Evolutionary conservation across 2,329 filamentous ascomycete species (phyloP).

Genomic region (Aspergillus felis): DNA sequence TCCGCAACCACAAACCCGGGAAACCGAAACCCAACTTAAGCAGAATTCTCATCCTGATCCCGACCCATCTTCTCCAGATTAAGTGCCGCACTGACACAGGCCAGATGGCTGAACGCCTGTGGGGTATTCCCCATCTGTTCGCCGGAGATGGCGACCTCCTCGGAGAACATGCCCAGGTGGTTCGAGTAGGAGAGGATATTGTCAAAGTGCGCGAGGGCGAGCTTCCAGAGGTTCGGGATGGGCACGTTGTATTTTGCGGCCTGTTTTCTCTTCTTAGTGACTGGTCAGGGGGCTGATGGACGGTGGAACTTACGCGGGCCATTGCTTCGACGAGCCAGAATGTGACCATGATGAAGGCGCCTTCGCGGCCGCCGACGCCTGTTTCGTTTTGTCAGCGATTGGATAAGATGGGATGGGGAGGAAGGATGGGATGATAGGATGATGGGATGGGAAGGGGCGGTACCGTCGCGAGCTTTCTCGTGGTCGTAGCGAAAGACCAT

Average conservation of each 20-base stretch:
- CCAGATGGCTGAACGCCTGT: constrained; percentile 73
- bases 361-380: constrained; percentile 71
- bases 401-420: background rate
- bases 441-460: constrained; percentile 14
- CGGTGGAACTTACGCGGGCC: constrained; percentile 54
- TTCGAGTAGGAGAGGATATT: constrained; percentile 75
- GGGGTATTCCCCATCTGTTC: constrained; percentile 78
- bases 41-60: background rate
- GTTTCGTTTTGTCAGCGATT: constrained; percentile 1
- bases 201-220: constrained; percentile 67
- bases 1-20: no score
- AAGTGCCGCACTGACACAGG: constrained; percentile 72
- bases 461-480: constrained; percentile 64
- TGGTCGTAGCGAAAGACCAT: constrained; percentile 74
- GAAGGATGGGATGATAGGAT: constrained; percentile 36
- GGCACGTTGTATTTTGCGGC: constrained; percentile 28
- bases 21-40: no score
- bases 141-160: constrained; percentile 70
- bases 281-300: no score
- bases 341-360: constrained; percentile 76
- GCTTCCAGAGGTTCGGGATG: constrained; percentile 33
- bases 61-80: constrained; percentile 47
- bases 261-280: background rate
- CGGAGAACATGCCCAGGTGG: constrained; percentile 73
- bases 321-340: constrained; percentile 80